Conservation (phyloP, 768 basidiomycete genomes). For the Clathrus columnatus region DNA sequence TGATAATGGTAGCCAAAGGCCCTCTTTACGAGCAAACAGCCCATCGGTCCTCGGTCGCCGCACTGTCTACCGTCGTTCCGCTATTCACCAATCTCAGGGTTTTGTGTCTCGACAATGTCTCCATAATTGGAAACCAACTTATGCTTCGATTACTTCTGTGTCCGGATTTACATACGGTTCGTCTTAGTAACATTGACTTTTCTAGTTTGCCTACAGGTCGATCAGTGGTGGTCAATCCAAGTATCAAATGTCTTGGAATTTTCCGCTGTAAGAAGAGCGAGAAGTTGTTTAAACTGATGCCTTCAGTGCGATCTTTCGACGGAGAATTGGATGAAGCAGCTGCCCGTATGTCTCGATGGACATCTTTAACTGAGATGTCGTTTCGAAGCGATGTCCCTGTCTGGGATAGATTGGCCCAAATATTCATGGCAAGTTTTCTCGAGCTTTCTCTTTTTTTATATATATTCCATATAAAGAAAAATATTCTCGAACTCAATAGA, state of each 20-base stretch:
- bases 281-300: not conserved
- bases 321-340: constrained; percentile 3
- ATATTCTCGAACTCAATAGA: too few relatives aligned
- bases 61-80: not conserved
- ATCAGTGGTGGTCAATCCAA: not conserved
- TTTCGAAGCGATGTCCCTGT: not conserved
- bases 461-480: too few relatives aligned
- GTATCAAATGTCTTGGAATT: not conserved
- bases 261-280: not conserved
- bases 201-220: not conserved
- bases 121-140: not conserved
- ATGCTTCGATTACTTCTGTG: not conserved
- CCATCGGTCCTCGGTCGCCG: not conserved
- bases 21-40: not conserved
- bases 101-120: not conserved
- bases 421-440: not conserved
- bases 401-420: not conserved
- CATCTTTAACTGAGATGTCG: not conserved
- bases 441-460: not conserved
- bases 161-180: not conserved
- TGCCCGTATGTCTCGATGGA: not conserved
- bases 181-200: not conserved
- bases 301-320: constrained; percentile 2
- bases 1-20: not conserved
- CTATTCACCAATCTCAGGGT: not conserved